A percentile compares a stretch with the other conserved stretches of the same genome.
Conservation (phyloP, 2,329 filamentous ascomycete genomes). For the Alternaria alternata region DNA sequence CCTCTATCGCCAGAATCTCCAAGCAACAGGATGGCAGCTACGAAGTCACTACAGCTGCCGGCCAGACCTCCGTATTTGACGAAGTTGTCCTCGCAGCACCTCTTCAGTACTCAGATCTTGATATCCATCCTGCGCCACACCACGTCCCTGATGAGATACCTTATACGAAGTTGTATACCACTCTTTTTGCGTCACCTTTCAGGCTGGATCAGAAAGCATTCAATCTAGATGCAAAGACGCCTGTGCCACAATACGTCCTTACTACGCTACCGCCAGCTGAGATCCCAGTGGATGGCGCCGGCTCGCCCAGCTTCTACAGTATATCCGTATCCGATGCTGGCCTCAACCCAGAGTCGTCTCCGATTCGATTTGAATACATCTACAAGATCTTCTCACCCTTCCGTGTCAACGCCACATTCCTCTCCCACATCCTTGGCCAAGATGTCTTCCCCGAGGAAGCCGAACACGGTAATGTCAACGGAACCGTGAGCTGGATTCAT, state of each 20-base stretch:
- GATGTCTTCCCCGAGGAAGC: constrained; percentile 41
- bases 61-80: constrained; percentile 65
- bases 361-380: constrained; percentile 59
- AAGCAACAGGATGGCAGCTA: constrained; percentile 51
- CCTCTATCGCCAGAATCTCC: constrained; percentile 69
- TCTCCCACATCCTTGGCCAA: constrained; percentile 59
- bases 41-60: constrained; percentile 50
- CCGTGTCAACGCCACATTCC: constrained; percentile 56
- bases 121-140: constrained; percentile 53
- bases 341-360: constrained; percentile 61
- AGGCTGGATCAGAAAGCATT: constrained; percentile 78
- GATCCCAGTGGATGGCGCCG: constrained; percentile 59
- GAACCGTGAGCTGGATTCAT: constrained; percentile 43
- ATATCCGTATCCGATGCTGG: constrained; percentile 76
- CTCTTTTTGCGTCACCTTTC: constrained; percentile 81
- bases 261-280: constrained; percentile 77
- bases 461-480: constrained; percentile 42
- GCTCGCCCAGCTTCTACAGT: constrained; percentile 82
- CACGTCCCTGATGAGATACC: constrained; percentile 77
- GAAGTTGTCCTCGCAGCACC: constrained; percentile 84
- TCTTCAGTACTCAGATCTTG: constrained; percentile 79
- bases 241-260: constrained; percentile 77
- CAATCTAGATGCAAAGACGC: constrained; percentile 64
- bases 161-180: constrained; percentile 88
- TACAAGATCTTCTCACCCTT: constrained; percentile 73